Percentiles rank a stretch among this genome's conserved stretches.
These are phyloP conservation scores for Alternaria dauci DNA, from an alignment of 2,329 filamentous ascomycete genomes.

Conservation along the genomic window DNA sequence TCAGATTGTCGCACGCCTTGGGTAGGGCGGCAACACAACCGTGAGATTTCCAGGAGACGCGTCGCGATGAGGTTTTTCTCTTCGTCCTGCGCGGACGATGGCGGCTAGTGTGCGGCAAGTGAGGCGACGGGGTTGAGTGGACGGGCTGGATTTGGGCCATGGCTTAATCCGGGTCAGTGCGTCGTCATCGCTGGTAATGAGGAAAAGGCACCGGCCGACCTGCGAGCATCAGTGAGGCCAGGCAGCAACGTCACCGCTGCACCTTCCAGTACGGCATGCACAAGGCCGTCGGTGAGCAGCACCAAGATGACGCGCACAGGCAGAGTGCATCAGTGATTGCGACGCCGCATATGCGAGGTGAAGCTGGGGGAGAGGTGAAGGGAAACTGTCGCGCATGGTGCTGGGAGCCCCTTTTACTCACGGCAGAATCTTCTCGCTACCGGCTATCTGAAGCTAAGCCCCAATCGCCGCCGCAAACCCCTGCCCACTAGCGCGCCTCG, in stretches of 20 bases:
- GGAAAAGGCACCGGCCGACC: conserved; percentile 11
- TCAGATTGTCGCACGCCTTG: conserved; percentile 31
- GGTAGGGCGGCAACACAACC: conserved; percentile 22
- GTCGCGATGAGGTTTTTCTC: conserved; percentile 25
- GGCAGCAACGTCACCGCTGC: conserved; percentile 6
- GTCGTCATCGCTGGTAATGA: conserved; percentile 35
- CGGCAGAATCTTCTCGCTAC: conserved; percentile 41
- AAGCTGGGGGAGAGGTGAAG: conserved; percentile 21
- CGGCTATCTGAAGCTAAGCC: conserved; percentile 30
- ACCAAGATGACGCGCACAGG: conserved; percentile 1
- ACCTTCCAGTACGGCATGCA: not conserved
- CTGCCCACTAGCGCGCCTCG: conserved; percentile 22
- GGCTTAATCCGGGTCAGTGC: conserved; percentile 31
- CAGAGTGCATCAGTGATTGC: not conserved
- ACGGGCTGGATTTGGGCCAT: conserved; percentile 19
- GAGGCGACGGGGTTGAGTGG: conserved; percentile 37
- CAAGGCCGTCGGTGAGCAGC: not conserved
- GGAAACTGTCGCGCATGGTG: conserved; percentile 29
- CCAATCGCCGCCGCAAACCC: conserved; percentile 8
- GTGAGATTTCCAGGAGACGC: conserved; percentile 5
- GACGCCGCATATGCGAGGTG: conserved; percentile 9
- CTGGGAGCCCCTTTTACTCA: conserved; percentile 34
- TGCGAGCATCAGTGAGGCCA: conserved; percentile 14
- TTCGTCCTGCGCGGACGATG: conserved; percentile 18
- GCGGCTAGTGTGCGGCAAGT: conserved; percentile 26